Evolutionary conservation across 108 stramenopile species (phyloP).

Genomic region (Nitzschia palea): DNA sequence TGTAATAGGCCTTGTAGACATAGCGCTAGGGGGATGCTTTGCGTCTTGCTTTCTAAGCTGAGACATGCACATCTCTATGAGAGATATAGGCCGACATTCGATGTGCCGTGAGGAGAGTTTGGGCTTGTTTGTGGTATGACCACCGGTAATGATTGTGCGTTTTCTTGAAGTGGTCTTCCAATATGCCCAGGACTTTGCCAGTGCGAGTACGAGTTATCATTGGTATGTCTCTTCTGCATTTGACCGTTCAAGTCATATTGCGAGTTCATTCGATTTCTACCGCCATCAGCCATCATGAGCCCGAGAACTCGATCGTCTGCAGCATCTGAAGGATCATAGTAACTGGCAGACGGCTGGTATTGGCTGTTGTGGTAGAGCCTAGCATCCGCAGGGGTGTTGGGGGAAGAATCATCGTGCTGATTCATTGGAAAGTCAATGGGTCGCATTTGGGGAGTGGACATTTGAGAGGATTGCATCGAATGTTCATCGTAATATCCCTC

Average conservation of each 20-base stretch:
- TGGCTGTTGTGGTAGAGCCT: not conserved
- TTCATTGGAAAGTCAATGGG: not conserved
- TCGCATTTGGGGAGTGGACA: conserved; percentile 9
- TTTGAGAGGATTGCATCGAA: conserved; percentile 4
- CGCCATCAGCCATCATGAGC: conserved; percentile 2
- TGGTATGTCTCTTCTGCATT: not conserved
- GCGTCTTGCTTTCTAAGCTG: not conserved
- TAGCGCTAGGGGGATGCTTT: not conserved
- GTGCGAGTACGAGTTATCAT: not conserved
- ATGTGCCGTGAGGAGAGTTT: conserved; percentile 11
- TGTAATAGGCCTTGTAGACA: conserved; percentile 4
- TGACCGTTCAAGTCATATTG: not conserved
- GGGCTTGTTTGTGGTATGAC: conserved; percentile 6
- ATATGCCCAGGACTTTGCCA: conserved; percentile 23
- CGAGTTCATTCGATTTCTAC: not conserved
- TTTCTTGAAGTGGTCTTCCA: conserved; percentile 17
- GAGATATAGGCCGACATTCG: conserved; percentile 39
- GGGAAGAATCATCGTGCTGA: conserved; percentile 2
- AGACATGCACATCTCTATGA: conserved; percentile 3
- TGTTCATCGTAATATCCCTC: conserved; percentile 23
- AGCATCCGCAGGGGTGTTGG: conserved; percentile 1
- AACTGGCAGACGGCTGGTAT: not conserved
- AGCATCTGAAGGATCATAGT: not conserved
- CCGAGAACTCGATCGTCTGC: not conserved
- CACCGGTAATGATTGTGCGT: conserved; percentile 25